Evolutionary conservation across 306 rosid genomes (phyloP), one percentile per base, ranked within the genome.

Genomic region (Erythrophleum fordii): DNA sequence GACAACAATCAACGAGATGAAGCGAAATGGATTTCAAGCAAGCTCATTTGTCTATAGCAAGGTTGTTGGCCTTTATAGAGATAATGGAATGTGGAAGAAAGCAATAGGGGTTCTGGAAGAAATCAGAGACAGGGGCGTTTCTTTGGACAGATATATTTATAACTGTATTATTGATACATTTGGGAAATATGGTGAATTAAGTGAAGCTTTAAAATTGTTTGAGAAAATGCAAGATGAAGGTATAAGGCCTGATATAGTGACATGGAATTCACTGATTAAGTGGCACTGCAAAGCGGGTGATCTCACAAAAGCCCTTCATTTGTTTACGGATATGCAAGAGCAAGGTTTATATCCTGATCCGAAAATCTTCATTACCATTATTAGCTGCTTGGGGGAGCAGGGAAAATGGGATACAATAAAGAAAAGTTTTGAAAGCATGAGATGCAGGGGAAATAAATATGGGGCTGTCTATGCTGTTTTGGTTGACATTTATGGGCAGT

Each of bases 71-170:
- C 81, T 92, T 78, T 90, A 89, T 76, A 87, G 92, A 81, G 93
- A 90, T 73, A 90, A 92, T 75, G 97, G 97, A 73, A 90, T 92
- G 97, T 92, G 95, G 97, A 92, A 89, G 90, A 92, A 92, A 78
- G 97, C 97, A 16, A 75, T 88, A 77, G 92, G 88, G 65, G 48
- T 89, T 82, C 73, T 92, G 41, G 88, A 83, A 64, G 93, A 90
- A 87, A 85, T 92, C 22, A 80, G 85, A 75, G 89, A 84, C 49
- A 85, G 81, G 86, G 91, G 92, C 20, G 60, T 92, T 76, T 58
- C 73, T 55, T 41, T 91, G 60, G 93, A 90, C 75, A 89, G 79
- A 6, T 86, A 86, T 78, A 80, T 92, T 53, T 92, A 81, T 49
- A 92, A 92, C 64, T 89, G 95, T 69, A 67, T 92, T 39, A 86